Percentiles rank a stretch among this genome's conserved stretches.
Conservation (phyloP, 176 grass and related monocot species). For the Coix lacrymajobi region DNA sequence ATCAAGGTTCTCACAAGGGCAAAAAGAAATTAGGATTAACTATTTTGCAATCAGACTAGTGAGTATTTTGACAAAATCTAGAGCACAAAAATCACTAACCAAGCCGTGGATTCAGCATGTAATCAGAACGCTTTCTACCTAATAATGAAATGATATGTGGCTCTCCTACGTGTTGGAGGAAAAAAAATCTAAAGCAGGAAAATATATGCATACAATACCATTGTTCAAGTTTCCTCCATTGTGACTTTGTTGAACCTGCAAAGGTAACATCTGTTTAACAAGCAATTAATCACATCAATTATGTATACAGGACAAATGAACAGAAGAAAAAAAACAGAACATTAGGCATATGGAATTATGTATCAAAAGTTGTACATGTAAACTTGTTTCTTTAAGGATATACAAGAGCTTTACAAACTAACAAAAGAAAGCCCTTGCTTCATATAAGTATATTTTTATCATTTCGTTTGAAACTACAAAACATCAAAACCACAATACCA, state of each 20-base stretch:
- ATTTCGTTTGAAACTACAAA: constrained; percentile 8
- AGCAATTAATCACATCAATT: constrained; percentile 5
- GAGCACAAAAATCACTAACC: background rate
- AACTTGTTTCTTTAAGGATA: background rate
- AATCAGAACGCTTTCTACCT: background rate
- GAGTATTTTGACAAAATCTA: background rate
- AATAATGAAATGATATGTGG: background rate
- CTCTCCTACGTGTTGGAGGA: background rate
- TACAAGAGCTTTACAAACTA: background rate
- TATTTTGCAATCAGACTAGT: background rate
- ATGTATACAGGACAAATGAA: background rate
- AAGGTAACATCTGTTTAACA: constrained; percentile 14
- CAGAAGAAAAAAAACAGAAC: background rate
- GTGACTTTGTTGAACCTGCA: constrained; percentile 36
- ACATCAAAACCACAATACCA: background rate
- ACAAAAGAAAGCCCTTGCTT: background rate
- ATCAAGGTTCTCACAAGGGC: constrained; percentile 18
- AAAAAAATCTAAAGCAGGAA: background rate
- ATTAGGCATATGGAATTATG: background rate
- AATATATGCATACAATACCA: constrained; percentile 33
- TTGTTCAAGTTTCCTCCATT: constrained; percentile 27
- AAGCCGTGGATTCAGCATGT: background rate
- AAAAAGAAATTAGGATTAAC: constrained; percentile 15
- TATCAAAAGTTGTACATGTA: background rate
- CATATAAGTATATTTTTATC: background rate